These are phyloP conservation scores for Stramenopiles sp. DNA, from an alignment of 352 stramenopile genomes.

Conservation along the genomic window DNA sequence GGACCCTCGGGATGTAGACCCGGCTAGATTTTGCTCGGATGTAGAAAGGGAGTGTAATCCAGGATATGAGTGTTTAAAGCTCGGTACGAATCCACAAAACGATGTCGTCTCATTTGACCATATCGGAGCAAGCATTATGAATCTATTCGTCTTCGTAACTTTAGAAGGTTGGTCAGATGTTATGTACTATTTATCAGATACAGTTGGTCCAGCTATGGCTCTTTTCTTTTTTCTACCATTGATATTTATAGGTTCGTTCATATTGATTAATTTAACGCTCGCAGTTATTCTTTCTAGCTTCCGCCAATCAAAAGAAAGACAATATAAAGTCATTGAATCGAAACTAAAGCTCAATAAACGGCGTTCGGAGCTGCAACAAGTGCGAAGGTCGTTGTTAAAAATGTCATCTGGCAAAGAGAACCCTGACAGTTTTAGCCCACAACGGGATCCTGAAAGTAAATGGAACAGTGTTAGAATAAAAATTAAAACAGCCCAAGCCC, in stretches of 20 bases:
- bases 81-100: too few species aligned
- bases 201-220: conserved; percentile 20
- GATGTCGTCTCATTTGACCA: conserved; percentile 81
- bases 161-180: conserved; percentile 72
- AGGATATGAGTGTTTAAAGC: too few species aligned
- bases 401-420: background rate
- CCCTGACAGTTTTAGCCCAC: conserved; percentile 30
- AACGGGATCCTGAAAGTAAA: conserved; percentile 34
- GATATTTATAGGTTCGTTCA: conserved; percentile 69
- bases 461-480: too few species aligned
- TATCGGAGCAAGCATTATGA: conserved; percentile 58
- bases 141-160: conserved; percentile 76
- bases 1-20: conserved; percentile 9
- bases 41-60: conserved; percentile 29
- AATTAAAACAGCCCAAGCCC: too few species aligned
- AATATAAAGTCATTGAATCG: conserved; percentile 12
- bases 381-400: background rate
- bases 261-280: conserved; percentile 74
- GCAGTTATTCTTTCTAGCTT: conserved; percentile 73
- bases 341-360: conserved; percentile 19
- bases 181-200: conserved; percentile 61
- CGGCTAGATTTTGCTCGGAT: conserved; percentile 12
- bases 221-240: conserved; percentile 63
- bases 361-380: conserved; percentile 25
- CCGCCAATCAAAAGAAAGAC: conserved; percentile 14